Conservation (phyloP, 371 early-diverging fungal genomes). For the Rhizomucor miehei region DNA sequence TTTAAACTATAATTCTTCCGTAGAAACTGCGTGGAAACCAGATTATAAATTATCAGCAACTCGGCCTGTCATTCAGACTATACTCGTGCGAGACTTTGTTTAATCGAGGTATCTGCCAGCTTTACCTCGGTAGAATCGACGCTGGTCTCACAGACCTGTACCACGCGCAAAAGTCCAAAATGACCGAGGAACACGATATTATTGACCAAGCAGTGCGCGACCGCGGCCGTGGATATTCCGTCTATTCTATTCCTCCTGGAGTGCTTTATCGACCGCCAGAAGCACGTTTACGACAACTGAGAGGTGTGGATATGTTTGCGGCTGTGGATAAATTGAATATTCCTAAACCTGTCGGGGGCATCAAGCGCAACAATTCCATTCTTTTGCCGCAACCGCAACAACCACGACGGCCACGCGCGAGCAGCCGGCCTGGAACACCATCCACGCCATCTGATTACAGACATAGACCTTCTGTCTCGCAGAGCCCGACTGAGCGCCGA, state of each 20-base stretch:
- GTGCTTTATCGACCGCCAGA: slow-evolving; percentile 81
- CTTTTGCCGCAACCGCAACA: slow-evolving; percentile 17
- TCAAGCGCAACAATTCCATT: slow-evolving; percentile 29
- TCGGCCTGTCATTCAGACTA: slow-evolving; percentile 86
- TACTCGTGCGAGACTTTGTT: slow-evolving; percentile 86
- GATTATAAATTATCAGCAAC: slow-evolving; percentile 92
- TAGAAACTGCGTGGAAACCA: slow-evolving; percentile 85
- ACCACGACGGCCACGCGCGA: background rate
- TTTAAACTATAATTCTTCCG: too few species aligned
- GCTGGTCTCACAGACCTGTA: slow-evolving; percentile 73
- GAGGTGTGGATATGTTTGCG: slow-evolving; percentile 27
- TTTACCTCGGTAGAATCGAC: slow-evolving; percentile 70
- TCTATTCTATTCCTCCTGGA: slow-evolving; percentile 77
- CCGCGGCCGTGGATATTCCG: slow-evolving; percentile 67
- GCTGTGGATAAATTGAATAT: slow-evolving; percentile 14
- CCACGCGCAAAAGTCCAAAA: slow-evolving; percentile 65
- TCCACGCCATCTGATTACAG: background rate
- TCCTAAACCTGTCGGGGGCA: slow-evolving; percentile 5
- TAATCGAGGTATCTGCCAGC: slow-evolving; percentile 85
- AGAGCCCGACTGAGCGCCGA: slow-evolving; percentile 7
- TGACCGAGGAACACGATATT: slow-evolving; percentile 69
- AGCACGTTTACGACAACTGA: slow-evolving; percentile 50
- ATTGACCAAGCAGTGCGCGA: slow-evolving; percentile 72
- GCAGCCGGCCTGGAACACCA: background rate
- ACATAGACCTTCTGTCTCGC: background rate